Conservation (phyloP, 1,284 basidiomycete species). For the Lignosus rhinocerotis region DNA sequence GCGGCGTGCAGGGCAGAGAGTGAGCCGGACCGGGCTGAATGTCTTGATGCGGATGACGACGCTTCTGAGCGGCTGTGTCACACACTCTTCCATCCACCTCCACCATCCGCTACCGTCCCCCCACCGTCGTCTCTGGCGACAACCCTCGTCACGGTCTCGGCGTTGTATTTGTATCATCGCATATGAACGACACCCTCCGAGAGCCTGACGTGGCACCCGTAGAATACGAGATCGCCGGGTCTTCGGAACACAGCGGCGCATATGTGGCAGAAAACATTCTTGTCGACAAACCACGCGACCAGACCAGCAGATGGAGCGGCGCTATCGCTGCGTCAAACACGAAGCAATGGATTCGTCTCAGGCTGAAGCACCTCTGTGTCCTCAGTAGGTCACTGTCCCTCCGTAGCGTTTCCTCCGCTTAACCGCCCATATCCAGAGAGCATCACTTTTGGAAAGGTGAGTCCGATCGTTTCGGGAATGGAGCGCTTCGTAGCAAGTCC, state of each 20-base stretch:
- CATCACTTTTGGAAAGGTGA: constrained; percentile 79
- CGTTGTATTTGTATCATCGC: background rate
- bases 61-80: constrained; percentile 8
- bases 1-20: background rate
- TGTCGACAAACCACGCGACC: constrained; percentile 61
- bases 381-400: constrained; percentile 56
- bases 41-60: constrained; percentile 2
- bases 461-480: constrained; percentile 16
- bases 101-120: background rate
- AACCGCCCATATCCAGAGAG: constrained; percentile 43
- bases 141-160: background rate
- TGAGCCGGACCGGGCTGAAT: background rate
- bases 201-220: constrained; percentile 19
- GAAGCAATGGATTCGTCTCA: constrained; percentile 72
- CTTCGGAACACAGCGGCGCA: constrained; percentile 67
- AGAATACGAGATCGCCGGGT: constrained; percentile 55
- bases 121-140: background rate
- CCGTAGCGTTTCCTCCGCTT: background rate
- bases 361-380: constrained; percentile 55
- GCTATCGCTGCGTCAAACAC: constrained; percentile 52
- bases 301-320: constrained; percentile 72
- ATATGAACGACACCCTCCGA: constrained; percentile 5
- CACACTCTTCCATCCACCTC: constrained; percentile 9
- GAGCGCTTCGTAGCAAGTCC: background rate
- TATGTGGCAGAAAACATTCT: constrained; percentile 71